These are phyloP conservation scores for Teunomyces lycoperdinae DNA, from an alignment of 805 yeast genomes.

Conservation along the genomic window DNA sequence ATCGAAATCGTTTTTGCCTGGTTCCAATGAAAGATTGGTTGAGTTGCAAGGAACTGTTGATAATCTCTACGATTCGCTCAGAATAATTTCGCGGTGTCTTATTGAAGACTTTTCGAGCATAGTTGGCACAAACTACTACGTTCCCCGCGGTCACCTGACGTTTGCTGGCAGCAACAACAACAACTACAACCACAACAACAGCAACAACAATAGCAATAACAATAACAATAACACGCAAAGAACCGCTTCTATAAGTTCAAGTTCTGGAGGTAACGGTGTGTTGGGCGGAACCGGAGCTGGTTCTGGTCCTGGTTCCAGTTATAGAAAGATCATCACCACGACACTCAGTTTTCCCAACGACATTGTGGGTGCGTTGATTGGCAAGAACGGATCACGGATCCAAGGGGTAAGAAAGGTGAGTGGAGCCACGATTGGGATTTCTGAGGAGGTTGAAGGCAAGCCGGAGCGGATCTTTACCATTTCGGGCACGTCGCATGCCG, in stretches of 20 bases:
- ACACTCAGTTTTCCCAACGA: constrained; percentile 67
- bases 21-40: constrained; percentile 80
- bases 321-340: constrained; percentile 28
- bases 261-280: not conserved
- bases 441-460: constrained; percentile 62
- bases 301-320: constrained; percentile 2
- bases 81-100: constrained; percentile 64
- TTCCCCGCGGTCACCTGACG: constrained; percentile 39
- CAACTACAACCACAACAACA: no score
- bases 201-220: no score
- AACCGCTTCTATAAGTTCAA: not conserved
- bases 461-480: constrained; percentile 71
- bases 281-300: not conserved
- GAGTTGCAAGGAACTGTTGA: constrained; percentile 81
- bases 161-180: not conserved
- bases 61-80: constrained; percentile 54
- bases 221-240: not conserved
- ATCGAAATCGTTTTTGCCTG: constrained; percentile 76
- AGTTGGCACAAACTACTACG: constrained; percentile 61
- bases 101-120: constrained; percentile 71
- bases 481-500: constrained; percentile 54
- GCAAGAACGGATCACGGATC: constrained; percentile 80
- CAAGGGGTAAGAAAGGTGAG: constrained; percentile 78
- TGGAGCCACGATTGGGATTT: constrained; percentile 76
- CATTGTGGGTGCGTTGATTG: constrained; percentile 86